A percentile compares a stretch with the other conserved stretches of the same genome.
These are phyloP conservation scores for Entophlyctis helioformis DNA, from an alignment of 192 early-diverging fungal genomes.

Conservation along the genomic window DNA sequence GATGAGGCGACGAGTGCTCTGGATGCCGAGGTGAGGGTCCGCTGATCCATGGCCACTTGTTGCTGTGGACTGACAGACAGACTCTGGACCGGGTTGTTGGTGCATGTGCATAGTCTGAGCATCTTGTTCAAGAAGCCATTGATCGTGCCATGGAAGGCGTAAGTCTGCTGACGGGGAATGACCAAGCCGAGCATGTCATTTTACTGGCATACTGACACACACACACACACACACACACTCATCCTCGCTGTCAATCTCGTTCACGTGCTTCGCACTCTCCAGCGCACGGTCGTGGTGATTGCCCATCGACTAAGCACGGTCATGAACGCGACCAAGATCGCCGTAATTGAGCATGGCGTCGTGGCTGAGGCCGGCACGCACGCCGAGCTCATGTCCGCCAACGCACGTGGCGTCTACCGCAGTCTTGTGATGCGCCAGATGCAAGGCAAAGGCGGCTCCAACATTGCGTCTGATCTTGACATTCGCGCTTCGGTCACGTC, in stretches of 20 bases:
- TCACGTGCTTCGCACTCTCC: too few relatives aligned
- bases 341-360: slow-evolving; percentile 54
- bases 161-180: too few relatives aligned
- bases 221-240: too few relatives aligned
- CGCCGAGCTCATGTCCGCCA: slow-evolving; percentile 1
- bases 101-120: slow-evolving; percentile 41
- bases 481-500: too few relatives aligned
- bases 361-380: slow-evolving; percentile 72
- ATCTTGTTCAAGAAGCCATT: slow-evolving; percentile 71
- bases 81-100: slow-evolving; percentile 7
- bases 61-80: too few relatives aligned
- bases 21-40: slow-evolving; percentile 40
- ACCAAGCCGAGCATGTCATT: too few relatives aligned
- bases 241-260: too few relatives aligned
- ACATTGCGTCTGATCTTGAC: too few relatives aligned
- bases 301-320: slow-evolving; percentile 85
- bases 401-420: too few relatives aligned
- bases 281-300: slow-evolving; percentile 79
- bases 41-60: background rate
- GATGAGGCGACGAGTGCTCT: slow-evolving; percentile 87
- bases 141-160: slow-evolving; percentile 57
- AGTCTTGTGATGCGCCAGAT: too few relatives aligned
- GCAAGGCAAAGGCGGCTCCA: too few relatives aligned
- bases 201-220: too few relatives aligned
- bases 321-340: slow-evolving; percentile 63